Evolutionary conservation across 75 land plant genomes (phyloP).

Genomic region (Cunninghamia lanceolata): DNA sequence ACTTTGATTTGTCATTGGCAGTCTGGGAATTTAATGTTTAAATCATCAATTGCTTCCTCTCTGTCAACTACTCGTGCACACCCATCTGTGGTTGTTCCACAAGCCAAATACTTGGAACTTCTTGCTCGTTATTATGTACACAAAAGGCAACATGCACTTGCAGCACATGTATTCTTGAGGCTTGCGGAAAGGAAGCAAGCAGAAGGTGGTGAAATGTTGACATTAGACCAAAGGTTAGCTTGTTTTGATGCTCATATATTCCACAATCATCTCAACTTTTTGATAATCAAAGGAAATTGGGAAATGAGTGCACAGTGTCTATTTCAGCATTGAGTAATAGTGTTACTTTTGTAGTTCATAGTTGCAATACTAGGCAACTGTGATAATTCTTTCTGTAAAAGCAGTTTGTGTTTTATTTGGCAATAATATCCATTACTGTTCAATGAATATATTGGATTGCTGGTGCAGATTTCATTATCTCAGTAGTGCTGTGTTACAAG

Average conservation of each 20-base stretch:
- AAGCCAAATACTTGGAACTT: slow-evolving; percentile 81
- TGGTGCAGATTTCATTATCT: slow-evolving; percentile 83
- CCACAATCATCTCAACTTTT: neutral
- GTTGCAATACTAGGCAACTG: neutral
- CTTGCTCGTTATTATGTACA: slow-evolving; percentile 87
- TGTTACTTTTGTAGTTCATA: neutral
- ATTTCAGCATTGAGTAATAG: neutral
- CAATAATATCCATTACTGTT: neutral
- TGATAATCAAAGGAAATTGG: neutral
- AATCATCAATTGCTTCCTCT: slow-evolving; percentile 20
- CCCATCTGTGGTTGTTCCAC: slow-evolving; percentile 37
- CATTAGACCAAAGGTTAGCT: slow-evolving; percentile 80
- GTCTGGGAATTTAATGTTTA: slow-evolving; percentile 9
- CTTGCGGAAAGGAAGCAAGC: slow-evolving; percentile 80
- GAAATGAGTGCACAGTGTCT: neutral
- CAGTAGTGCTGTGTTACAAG: slow-evolving; percentile 95
- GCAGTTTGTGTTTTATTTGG: neutral
- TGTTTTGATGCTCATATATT: neutral
- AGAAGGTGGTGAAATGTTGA: slow-evolving; percentile 49
- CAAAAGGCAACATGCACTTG: slow-evolving; percentile 88
- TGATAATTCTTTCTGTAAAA: neutral
- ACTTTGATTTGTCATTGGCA: neutral
- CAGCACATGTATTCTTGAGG: slow-evolving; percentile 83
- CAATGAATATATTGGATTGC: neutral
- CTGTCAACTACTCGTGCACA: slow-evolving; percentile 31